Evolutionary conservation across 441 rosid genomes (phyloP), one percentile per base, ranked within the genome.

Genomic region (Populus hybrid): DNA sequence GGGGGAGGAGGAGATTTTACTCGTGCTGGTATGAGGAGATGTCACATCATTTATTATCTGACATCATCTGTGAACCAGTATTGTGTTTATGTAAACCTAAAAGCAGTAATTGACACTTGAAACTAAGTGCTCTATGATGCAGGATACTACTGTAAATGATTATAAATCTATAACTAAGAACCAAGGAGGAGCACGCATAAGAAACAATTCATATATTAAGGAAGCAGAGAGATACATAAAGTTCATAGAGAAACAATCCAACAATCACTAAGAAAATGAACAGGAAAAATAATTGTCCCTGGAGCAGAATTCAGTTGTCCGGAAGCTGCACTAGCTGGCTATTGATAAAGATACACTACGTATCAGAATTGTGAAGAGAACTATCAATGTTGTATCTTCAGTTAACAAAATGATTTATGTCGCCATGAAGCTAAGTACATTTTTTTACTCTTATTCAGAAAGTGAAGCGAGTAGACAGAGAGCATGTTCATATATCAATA

Each of bases 401-500:
- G 6, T 53, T 53, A 18, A 53, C n/a, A 53, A 53, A 5, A 53
- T 53, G 8, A 5, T 53, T 53, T 6, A 18, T 16, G 61, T 10
- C 67, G 1, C 11, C 24, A 61, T 30, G 32, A 30, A 50, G 57
- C n/a, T 50, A 50, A 14, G 18, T 7, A 46, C 20, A 46, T 50
- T 50, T 4, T 50, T 50, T 46, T 6, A 14, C 57, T 30, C 32
- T 53, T 16, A 10, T 53, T 53, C 61, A 53, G 61, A 69, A 35
- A 66, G 11, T 30, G 67, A 59, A 79, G 26, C 10, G 46, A 40
- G 24, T 24, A 63, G 23, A 59, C 53, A 65, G 69, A 66, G 24
- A 74, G 72, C 59, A 66, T 35, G 32, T 79, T 72, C 75, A 76
- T 82, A 78, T 72, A 83, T 70, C 67, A 66, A 65, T 34, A 76